Base-by-base conservation (phyloP, 2,329 filamentous ascomycete genomes). In the Penicillium frequentans region DNA sequence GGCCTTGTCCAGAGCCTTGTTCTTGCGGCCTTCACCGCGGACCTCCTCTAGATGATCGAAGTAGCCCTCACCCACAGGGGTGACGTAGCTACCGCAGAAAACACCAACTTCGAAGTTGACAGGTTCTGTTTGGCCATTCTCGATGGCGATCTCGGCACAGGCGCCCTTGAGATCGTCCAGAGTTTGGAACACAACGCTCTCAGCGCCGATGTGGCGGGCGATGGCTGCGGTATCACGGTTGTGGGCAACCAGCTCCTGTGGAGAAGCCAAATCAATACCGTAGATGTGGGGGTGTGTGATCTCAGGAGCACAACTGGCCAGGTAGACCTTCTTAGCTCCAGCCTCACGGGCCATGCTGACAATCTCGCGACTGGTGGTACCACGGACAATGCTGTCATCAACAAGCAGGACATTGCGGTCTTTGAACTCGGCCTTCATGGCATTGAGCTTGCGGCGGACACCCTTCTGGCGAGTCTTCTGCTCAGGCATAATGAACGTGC, bases 201-300 rank as follows among this genome's bases (percentile, higher is more conserved):
- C 89, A 1, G 89, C 89, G 50, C 86, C 88, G 62, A 91, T 90
- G 69, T 87, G 83, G 62, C 83, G 73, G 11, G 87, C 86, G 63
- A 91, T 88, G 21, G 81, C 82, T 27, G 79, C 74, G 10, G 82
- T 75, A 55, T 85, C 82, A 54, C 88, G 82, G 67, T 88, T 84
- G 66, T 90, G 86, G 2, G 89, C 89, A 57, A 91, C 86, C 31
- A 91, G 80, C 73, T 91, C 89, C 21, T 80, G 81, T 1, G 87
- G 86, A 6, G 87, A 89, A 3, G 89, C 89, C 27, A 91, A 80
- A 66, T 91, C 89, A 63, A 91, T 90, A 63, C 88, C 88, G 76
- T 95, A 95, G 65, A 97, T 91, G 70, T 97, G 93, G 1, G 91
- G 89, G 71, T 96, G 48, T n/a, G 86, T 91, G 73, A 96, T 91